phyloP scores from a whole-genome alignment of 2,329 filamentous ascomycete genomes.

The Claviceps paspali region DNA sequence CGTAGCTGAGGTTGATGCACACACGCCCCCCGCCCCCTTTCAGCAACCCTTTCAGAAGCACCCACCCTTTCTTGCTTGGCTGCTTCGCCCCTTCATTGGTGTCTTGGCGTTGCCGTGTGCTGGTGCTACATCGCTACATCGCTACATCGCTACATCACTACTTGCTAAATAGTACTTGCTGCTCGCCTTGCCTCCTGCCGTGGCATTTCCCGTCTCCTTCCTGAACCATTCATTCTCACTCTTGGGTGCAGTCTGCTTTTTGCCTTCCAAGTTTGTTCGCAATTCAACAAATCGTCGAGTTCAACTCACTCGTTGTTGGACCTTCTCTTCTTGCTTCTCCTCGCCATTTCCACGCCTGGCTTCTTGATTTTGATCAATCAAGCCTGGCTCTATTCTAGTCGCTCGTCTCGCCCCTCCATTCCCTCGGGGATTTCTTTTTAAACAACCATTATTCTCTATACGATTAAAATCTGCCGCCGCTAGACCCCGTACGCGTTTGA shows the following conservation, averaged over 20 bases:
- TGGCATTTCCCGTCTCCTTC: neutral
- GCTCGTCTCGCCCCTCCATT: conserved; percentile 7
- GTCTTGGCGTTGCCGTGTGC: no score
- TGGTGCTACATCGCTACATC: no score
- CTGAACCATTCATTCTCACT: neutral
- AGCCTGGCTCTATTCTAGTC: conserved; percentile 2
- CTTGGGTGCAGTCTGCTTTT: neutral
- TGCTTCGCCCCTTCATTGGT: no score
- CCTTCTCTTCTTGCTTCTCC: conserved; percentile 10
- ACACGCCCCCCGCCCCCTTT: no score
- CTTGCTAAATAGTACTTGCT: neutral
- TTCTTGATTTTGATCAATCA: conserved; percentile 3
- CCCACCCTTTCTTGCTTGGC: no score
- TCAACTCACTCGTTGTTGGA: conserved; percentile 24
- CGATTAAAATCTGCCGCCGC: no score
- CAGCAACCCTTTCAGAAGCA: no score
- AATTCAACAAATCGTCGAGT: conserved; percentile 8
- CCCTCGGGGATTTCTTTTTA: conserved; percentile 6
- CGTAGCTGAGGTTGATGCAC: no score
- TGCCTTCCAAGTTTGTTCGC: conserved; percentile 14
- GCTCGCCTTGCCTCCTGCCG: neutral
- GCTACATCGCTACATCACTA: no score
- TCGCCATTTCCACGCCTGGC: conserved; percentile 6
- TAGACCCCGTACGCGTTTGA: neutral
- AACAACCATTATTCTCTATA: neutral